phyloP scores from a whole-genome alignment of 2,329 filamentous ascomycete species.

The Sordariomycetes sp. region DNA sequence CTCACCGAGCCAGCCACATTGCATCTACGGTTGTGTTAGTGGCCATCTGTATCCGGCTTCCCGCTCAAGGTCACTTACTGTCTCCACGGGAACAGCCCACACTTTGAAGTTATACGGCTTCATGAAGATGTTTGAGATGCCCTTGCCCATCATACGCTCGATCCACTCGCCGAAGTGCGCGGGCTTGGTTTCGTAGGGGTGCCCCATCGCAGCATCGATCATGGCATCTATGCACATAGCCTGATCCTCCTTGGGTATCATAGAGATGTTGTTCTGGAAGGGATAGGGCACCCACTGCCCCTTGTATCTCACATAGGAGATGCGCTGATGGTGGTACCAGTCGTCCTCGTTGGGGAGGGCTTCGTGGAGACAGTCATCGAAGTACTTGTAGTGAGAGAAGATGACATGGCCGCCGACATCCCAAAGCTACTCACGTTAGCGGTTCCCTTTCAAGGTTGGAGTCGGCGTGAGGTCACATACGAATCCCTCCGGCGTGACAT shows the following conservation, averaged over 20 bases:
- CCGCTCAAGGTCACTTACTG: conserved; percentile 34
- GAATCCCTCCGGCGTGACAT: conserved; percentile 91
- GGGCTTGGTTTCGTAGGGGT: conserved; percentile 83
- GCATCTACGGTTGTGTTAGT: conserved; percentile 59
- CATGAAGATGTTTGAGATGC: conserved; percentile 95
- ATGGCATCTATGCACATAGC: conserved; percentile 89
- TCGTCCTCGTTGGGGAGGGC: conserved; percentile 87
- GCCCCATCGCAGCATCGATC: conserved; percentile 88
- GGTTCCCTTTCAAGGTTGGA: not conserved
- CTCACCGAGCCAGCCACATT: conserved; percentile 97
- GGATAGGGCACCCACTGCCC: conserved; percentile 95
- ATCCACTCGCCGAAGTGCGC: conserved; percentile 99
- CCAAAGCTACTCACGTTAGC: conserved; percentile 58
- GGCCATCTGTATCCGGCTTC: not conserved
- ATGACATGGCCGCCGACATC: conserved; percentile 98
- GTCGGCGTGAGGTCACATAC: conserved; percentile 48
- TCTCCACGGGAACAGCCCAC: conserved; percentile 96
- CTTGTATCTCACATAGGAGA: conserved; percentile 98
- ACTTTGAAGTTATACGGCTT: conserved; percentile 99
- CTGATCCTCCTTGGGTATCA: conserved; percentile 95
- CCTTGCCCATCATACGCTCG: conserved; percentile 77
- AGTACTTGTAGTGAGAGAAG: conserved; percentile 99
- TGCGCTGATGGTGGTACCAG: conserved; percentile 96
- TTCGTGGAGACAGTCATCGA: conserved; percentile 97
- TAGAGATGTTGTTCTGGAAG: conserved; percentile 99